Evolutionary conservation across 1,139 yeast genomes (phyloP), one percentile per base, ranked within the genome.

Genomic region (Chernovozyma aurita): DNA sequence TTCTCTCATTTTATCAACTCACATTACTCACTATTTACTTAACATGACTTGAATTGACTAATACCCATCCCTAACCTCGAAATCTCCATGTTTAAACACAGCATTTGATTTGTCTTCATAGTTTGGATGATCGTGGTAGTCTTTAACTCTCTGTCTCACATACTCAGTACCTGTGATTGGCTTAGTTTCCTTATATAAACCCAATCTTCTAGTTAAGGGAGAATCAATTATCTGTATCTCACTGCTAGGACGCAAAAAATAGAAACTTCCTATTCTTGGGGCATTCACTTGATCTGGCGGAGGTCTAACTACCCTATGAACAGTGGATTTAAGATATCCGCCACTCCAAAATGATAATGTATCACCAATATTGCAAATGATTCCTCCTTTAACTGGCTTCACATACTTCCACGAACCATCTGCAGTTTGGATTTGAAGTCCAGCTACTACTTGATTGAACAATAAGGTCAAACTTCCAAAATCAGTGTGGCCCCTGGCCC

Each of bases 401-500:
- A 59, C 59, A 37, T 57, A 57, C 40, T 53, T 56, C 64, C 63
- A 59, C 3, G 43, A 39, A 1, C 63, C 63, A 33, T 50, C 42
- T 4, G 48, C 34, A 15, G 50, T 34, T 35, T 49, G 57, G 21
- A 57, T 54, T 36, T 57, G 63, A 18, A 59, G 49, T 1, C 63
- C 63, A 0, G 59, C 59, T 2, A 59, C 62, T 13, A 53, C 49
- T 40, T 59, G 63, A 37, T 58, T 57, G 43, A 45, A 58, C 27
- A 57, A 45, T 11, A 57, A 47, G 2, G 63, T 57, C 32, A 58
- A 49, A 12, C 57, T 53, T 2, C 63, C 63, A 42, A 58, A 57
- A 35, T 57, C 64, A 4, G 63, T 59, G 35, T 59, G 64, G 1
- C 57, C 63, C 30, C 64, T 44, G 7, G 63, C 52, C 59, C 63